Percentiles rank a stretch among this genome's conserved stretches.
Evolutionary conservation across 139 green algal genomes (phyloP).

Genomic region (Klebsormidium nitens): DNA sequence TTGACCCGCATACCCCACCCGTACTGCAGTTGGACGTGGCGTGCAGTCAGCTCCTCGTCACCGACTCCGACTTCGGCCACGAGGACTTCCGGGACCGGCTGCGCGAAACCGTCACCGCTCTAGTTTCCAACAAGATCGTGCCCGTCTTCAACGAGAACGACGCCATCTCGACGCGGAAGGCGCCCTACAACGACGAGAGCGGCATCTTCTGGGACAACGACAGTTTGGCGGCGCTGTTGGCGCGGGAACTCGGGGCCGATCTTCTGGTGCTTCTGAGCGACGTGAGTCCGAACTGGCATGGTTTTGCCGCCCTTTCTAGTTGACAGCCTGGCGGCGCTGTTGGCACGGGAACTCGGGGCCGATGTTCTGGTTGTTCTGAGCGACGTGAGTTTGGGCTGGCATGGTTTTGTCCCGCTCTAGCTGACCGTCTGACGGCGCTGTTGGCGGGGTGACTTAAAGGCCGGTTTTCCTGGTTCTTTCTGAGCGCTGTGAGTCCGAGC

Average conservation of each 20-base stretch:
- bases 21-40: conserved; percentile 48
- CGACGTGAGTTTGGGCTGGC: conserved; percentile 53
- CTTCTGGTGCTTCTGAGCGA: conserved; percentile 56
- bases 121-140: conserved; percentile 56
- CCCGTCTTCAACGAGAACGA: conserved; percentile 69
- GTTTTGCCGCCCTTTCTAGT: no score
- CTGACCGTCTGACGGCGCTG: no score
- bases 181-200: conserved; percentile 22
- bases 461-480: no score
- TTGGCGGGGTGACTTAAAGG: no score
- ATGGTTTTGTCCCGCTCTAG: no score
- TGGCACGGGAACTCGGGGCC: conserved; percentile 53
- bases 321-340: conserved; percentile 54
- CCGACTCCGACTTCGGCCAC: conserved; percentile 49
- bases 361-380: conserved; percentile 56
- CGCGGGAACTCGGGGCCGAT: conserved; percentile 54
- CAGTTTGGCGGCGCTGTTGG: conserved; percentile 53
- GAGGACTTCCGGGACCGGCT: conserved; percentile 39
- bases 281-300: conserved; percentile 39
- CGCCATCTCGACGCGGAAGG: conserved; percentile 42
- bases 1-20: no score
- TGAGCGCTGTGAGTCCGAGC: no score
- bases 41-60: conserved; percentile 52
- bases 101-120: conserved; percentile 31
- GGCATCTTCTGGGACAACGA: conserved; percentile 62